Evolutionary conservation across 2,329 filamentous ascomycete genomes (phyloP), one percentile per base, ranked within the genome.

Genomic region (Cyanodermella asteris): DNA sequence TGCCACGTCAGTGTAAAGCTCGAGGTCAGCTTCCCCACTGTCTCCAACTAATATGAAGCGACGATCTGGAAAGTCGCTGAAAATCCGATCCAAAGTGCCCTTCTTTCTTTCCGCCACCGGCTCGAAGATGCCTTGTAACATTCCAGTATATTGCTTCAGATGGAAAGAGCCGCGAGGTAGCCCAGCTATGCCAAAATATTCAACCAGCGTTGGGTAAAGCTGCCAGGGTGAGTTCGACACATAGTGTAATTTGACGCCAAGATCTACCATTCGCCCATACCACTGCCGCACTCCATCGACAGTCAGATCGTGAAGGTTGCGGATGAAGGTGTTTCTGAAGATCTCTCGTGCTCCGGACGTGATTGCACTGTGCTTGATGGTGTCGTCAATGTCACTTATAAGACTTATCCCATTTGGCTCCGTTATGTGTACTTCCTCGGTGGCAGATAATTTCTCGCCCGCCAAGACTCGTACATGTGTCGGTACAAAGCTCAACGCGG

Each of bases 221-320:
- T 97, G 90, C 90, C 90, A 97, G 1, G 87, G 87, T 25, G 84
- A 91, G 48, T 97, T 97, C n/a, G 87, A 97, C 35, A 91, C 90
- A 46, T 97, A 97, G 44, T 97, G 90, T 26, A 97, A 63, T 38
- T 71, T 67, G 13, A 94, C 84, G 11, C 82, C 81, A 52, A 84
- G 67, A 12, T 69, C 58, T 19, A 74, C 62, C 50, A 97, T 60
- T 12, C 59, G 59, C 18, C 58, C 67, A 43, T 94, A 97, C 84
- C 87, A 94, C 33, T 90, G 78, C 29, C 59, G 65, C 12, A 94
- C 82, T 3, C 87, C 87, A 10, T 81, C 72, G 13, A 97, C 69
- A 1, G 70, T 80, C 22, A 94, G 57, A 31, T 84, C 80, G 3
- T 52, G 58, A 1, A 94, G 55, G 22, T 93, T 80, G 7, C 82